phyloP scores from a whole-genome alignment of 495 filamentous ascomycete species.

The Penicillium steckii region DNA sequence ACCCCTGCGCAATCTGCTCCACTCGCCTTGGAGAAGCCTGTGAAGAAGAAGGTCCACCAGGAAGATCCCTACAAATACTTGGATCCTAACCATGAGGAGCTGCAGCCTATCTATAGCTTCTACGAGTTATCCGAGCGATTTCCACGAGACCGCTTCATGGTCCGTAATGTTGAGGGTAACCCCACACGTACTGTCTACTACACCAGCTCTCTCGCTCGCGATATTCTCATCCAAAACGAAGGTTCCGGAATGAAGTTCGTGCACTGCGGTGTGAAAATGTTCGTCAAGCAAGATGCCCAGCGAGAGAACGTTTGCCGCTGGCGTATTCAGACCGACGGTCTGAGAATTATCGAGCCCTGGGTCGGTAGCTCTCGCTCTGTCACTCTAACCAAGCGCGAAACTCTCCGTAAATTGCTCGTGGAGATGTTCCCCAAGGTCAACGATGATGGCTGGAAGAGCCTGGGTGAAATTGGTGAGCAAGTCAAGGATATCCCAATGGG shows the following conservation, averaged over 20 bases:
- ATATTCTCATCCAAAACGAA: slow-evolving; percentile 81
- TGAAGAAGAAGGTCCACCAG: slow-evolving; percentile 48
- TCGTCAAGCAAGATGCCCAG: slow-evolving; percentile 94
- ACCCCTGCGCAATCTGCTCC: slow-evolving; percentile 19
- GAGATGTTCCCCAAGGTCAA: slow-evolving; percentile 94
- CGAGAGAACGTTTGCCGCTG: slow-evolving; percentile 80
- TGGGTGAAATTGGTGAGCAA: slow-evolving; percentile 86
- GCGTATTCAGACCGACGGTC: slow-evolving; percentile 92
- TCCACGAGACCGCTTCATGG: slow-evolving; percentile 89
- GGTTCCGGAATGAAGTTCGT: slow-evolving; percentile 90
- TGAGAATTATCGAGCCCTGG: slow-evolving; percentile 84
- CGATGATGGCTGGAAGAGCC: slow-evolving; percentile 62
- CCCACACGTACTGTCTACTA: slow-evolving; percentile 94
- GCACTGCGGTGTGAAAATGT: slow-evolving; percentile 96
- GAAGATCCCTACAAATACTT: slow-evolving; percentile 96
- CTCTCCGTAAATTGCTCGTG: slow-evolving; percentile 73
- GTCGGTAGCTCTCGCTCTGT: slow-evolving; percentile 78
- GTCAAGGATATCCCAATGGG: slow-evolving; percentile 80
- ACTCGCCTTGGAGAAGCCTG: slow-evolving; percentile 20
- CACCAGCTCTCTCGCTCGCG: slow-evolving; percentile 77
- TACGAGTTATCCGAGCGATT: slow-evolving; percentile 81
- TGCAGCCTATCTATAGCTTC: slow-evolving; percentile 72
- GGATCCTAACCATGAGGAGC: slow-evolving; percentile 64
- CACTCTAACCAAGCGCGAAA: slow-evolving; percentile 67
- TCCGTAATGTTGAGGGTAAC: slow-evolving; percentile 81